Percentiles rank a stretch among this genome's conserved stretches.
These are phyloP conservation scores for Sophora flavescens DNA, from an alignment of 306 rosid species.

Conservation along the genomic window DNA sequence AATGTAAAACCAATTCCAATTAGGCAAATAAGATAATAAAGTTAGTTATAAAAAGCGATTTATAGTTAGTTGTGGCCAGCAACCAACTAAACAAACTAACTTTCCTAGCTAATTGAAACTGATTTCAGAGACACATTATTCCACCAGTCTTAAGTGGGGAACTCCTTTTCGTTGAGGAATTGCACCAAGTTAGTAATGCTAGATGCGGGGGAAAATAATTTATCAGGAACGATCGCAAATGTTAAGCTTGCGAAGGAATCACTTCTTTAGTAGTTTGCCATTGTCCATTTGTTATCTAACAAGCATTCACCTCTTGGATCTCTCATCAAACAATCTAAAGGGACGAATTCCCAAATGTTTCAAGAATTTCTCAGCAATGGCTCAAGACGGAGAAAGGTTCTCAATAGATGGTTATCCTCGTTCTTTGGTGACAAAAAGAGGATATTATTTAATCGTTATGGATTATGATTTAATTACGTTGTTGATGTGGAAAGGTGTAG, in stretches of 20 bases:
- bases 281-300: neutral
- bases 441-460: neutral
- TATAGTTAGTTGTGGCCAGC: no score
- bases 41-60: no score
- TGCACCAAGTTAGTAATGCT: constrained; percentile 15
- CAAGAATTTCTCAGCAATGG: constrained; percentile 22
- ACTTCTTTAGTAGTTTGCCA: neutral
- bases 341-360: constrained; percentile 28
- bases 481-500: constrained; percentile 29
- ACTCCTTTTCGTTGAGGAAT: neutral
- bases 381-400: neutral
- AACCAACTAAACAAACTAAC: constrained; percentile 43
- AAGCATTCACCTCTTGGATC: constrained; percentile 22
- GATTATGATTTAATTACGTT: neutral
- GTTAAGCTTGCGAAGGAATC: constrained; percentile 6
- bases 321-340: neutral
- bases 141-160: neutral
- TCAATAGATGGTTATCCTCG: neutral
- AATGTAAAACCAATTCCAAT: no score
- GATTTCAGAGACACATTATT: no score
- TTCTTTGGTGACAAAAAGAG: neutral
- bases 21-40: no score
- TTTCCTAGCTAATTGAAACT: no score
- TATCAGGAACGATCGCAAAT: neutral
- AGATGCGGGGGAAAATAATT: constrained; percentile 30